A percentile compares a stretch with the other conserved stretches of the same genome.
Evolutionary conservation across 495 filamentous ascomycete genomes (phyloP).

Genomic region (Patellaria atrata): DNA sequence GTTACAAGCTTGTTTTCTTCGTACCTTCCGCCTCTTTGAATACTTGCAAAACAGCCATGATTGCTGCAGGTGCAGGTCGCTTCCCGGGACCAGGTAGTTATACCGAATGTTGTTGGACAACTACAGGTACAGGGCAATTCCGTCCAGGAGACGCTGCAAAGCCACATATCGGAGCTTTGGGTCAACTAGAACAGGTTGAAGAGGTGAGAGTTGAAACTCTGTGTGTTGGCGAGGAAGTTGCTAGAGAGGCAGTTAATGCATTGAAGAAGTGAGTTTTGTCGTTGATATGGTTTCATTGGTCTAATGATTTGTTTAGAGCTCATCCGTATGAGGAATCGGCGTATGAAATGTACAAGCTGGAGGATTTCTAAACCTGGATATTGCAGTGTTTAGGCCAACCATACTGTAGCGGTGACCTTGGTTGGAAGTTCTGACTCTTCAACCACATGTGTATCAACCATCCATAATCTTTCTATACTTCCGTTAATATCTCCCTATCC

Average conservation of each 20-base stretch:
- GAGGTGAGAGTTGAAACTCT: constrained; percentile 40
- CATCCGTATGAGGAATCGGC: constrained; percentile 70
- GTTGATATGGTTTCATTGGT: constrained; percentile 6
- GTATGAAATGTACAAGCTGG: constrained; percentile 61
- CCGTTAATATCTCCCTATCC: too few relatives aligned
- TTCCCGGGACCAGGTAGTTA: constrained; percentile 46
- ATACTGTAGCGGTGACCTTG: too few relatives aligned
- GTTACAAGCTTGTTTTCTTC: constrained; percentile 47
- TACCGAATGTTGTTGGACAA: constrained; percentile 44
- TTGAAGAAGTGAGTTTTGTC: constrained; percentile 42
- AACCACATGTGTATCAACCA: too few relatives aligned
- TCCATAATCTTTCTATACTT: too few relatives aligned
- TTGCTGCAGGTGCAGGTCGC: constrained; percentile 46
- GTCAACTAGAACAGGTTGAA: constrained; percentile 36
- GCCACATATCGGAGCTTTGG: constrained; percentile 41
- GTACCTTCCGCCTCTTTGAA: constrained; percentile 35
- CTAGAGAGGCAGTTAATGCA: constrained; percentile 38
- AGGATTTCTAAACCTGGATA: constrained; percentile 42
- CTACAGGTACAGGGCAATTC: constrained; percentile 46
- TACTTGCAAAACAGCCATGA: constrained; percentile 44
- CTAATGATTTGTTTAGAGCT: constrained; percentile 30
- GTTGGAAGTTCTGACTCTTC: too few relatives aligned
- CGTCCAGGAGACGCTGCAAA: constrained; percentile 39
- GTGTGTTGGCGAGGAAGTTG: constrained; percentile 36
- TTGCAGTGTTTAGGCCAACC: too few relatives aligned